phyloP scores from a whole-genome alignment of 1,284 basidiomycete species.

The Tilletia caries region DNA sequence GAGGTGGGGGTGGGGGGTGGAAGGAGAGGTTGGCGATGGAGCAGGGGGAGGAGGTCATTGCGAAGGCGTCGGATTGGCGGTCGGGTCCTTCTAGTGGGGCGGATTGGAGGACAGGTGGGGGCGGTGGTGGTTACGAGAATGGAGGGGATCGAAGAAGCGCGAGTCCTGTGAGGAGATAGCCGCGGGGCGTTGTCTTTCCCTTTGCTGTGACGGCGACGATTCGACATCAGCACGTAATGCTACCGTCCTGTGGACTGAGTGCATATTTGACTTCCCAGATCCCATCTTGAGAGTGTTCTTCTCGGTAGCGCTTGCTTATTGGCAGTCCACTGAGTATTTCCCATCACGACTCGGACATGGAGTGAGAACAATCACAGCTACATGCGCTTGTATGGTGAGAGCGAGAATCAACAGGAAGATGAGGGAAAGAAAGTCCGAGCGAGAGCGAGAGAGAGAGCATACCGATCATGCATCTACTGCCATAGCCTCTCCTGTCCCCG shows the following conservation, averaged over 20 bases:
- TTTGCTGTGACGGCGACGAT: too few relatives aligned
- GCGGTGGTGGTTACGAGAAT: neutral
- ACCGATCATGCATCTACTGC: slow-evolving; percentile 34
- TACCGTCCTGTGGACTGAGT: neutral
- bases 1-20: slow-evolving; percentile 7
- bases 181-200: too few relatives aligned
- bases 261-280: too few relatives aligned
- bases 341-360: neutral
- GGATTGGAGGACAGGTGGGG: slow-evolving; percentile 3
- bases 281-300: too few relatives aligned
- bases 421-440: neutral
- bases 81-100: slow-evolving; percentile 9
- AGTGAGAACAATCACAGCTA: too few relatives aligned
- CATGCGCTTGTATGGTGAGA: neutral
- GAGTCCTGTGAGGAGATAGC: neutral
- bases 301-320: too few relatives aligned
- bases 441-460: too few relatives aligned
- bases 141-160: neutral
- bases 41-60: slow-evolving; percentile 1
- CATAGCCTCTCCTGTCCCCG: slow-evolving; percentile 31
- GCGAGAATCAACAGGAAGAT: too few relatives aligned
- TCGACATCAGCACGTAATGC: too few relatives aligned
- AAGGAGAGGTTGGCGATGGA: slow-evolving; percentile 2
- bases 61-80: neutral
- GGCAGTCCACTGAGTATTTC: too few relatives aligned